These are phyloP conservation scores for Cyclotella atomus DNA, from an alignment of 108 stramenopile species.

Conservation along the genomic window DNA sequence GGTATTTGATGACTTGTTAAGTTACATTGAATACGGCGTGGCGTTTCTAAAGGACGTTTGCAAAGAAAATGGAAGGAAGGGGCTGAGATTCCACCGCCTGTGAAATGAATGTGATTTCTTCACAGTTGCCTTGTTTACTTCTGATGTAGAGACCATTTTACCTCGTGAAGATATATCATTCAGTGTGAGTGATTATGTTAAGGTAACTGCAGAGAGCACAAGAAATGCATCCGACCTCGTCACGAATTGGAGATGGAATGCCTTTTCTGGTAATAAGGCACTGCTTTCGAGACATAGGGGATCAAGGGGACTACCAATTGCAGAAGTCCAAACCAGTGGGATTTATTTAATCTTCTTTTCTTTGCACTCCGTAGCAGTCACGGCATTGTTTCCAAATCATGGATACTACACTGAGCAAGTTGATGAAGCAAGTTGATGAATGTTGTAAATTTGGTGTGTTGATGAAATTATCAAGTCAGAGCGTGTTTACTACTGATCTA, in stretches of 20 bases:
- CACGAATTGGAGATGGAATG: neutral
- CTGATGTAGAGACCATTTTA: neutral
- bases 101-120: slow-evolving; percentile 15
- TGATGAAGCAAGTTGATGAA: slow-evolving; percentile 21
- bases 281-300: neutral
- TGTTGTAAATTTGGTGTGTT: slow-evolving; percentile 14
- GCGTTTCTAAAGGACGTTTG: slow-evolving; percentile 6
- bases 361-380: slow-evolving; percentile 19
- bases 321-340: slow-evolving; percentile 17
- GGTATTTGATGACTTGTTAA: slow-evolving; percentile 25
- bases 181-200: neutral
- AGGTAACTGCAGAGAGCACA: neutral
- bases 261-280: neutral
- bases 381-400: neutral
- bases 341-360: slow-evolving; percentile 28
- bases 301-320: slow-evolving; percentile 3
- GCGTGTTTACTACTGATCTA: too few relatives aligned
- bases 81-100: neutral
- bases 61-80: neutral
- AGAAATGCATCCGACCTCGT: neutral
- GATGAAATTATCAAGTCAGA: slow-evolving; percentile 7
- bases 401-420: neutral
- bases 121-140: neutral
- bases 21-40: slow-evolving; percentile 18
- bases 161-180: neutral